Base-by-base conservation (phyloP, 768 basidiomycete genomes). In the Lactarius vividus region DNA sequence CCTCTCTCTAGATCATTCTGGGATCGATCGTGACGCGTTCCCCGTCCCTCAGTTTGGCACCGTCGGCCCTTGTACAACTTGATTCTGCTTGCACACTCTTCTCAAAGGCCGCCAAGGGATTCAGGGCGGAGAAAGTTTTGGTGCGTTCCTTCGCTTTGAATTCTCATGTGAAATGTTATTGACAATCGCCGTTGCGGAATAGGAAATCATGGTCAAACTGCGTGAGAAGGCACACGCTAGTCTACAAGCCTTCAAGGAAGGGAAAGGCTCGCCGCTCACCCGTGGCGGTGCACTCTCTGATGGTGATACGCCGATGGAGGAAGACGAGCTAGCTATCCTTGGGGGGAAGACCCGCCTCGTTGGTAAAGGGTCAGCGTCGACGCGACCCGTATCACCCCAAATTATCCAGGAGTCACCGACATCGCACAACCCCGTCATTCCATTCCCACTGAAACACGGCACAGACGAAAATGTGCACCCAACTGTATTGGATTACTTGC, bases 21-120 rank as follows among this genome's bases (percentile, higher is more conserved):
- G 88, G 88, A 40, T 88, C 88, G 26, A 88, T 91, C 40, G 88
- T 90, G 13, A 91, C 89, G 20, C 81, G 88, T 59, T 90, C 88
- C 75, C 88, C 89, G 13, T 90, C 89, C 20, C 88, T 90, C 84
- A 88, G 88, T 70, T 75, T 91, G 66, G 89, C 88, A 26, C 86
- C 88, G 20, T 90, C 88, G 28, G 89, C 88, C 4, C 81, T 91
- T 10, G 81, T 84, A 9, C 89, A 91, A 71, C 77, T 91, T 33
- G 87, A 90, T 72, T 89, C 89, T 0, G 88, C 88, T 7, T 89
- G 88, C 69, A 85, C 89, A 63, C 80, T 90, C 35, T 89, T 90
- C 70, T 79, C 85, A n/a, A 87, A 86, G 72, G 83, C 87, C 23
- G 88, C 88, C 11, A 80, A 77, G 23, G 85, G 84, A 23, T 89